phyloP scores from a whole-genome alignment of 352 stramenopile species.

The Pythium vanterpoolii region DNA sequence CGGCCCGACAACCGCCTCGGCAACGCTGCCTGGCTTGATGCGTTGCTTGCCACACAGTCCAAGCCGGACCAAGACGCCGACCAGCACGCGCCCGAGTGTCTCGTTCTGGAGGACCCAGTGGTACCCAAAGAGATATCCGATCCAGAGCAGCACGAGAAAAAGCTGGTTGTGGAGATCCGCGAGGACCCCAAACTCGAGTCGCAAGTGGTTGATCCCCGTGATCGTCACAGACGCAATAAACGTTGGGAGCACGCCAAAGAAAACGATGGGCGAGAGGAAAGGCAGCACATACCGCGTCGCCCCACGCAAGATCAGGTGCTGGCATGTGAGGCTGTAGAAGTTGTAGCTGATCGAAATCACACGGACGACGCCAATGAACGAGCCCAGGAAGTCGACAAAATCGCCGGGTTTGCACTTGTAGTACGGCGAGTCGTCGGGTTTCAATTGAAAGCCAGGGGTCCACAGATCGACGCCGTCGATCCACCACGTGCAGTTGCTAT shows the following conservation, averaged over 20 bases:
- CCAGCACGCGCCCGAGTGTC: neutral
- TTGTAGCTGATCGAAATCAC: constrained; percentile 24
- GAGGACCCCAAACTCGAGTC: neutral
- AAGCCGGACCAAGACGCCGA: constrained; percentile 1
- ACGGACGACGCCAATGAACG: constrained; percentile 5
- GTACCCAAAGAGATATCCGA: constrained; percentile 10
- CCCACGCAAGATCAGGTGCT: constrained; percentile 13
- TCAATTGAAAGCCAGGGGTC: constrained; percentile 12
- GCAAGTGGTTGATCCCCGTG: constrained; percentile 18
- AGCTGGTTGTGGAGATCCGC: constrained; percentile 18
- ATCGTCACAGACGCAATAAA: constrained; percentile 10
- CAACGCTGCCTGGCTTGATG: constrained; percentile 5
- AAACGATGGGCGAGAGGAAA: constrained; percentile 5
- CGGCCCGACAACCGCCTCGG: constrained; percentile 13
- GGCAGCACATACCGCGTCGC: constrained; percentile 7
- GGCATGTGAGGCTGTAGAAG: constrained; percentile 21
- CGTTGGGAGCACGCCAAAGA: constrained; percentile 20
- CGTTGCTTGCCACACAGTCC: constrained; percentile 14
- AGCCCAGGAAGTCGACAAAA: neutral
- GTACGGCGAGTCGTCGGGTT: constrained; percentile 14
- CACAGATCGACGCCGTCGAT: constrained; percentile 17
- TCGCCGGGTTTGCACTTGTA: constrained; percentile 22
- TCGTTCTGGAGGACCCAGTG: constrained; percentile 6
- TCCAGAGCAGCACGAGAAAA: constrained; percentile 19
- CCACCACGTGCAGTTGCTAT: constrained; percentile 25